These are phyloP conservation scores for Kwoniella sp. DNA, from an alignment of 768 basidiomycete genomes.

Conservation along the genomic window DNA sequence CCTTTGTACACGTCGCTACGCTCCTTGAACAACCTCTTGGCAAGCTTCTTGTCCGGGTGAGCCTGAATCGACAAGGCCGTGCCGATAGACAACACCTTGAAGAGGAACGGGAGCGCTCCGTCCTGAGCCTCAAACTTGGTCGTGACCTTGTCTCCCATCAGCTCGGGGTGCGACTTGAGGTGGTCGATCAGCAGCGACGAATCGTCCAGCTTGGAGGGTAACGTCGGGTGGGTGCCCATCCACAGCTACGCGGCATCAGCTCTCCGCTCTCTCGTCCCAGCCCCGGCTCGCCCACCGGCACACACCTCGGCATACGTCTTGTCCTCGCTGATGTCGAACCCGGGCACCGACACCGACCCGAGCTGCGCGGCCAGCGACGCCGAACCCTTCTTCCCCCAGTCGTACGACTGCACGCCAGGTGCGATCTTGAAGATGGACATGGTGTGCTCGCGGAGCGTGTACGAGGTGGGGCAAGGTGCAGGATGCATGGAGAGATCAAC, in stretches of 20 bases:
- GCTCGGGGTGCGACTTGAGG: conserved; percentile 62
- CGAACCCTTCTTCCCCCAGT: conserved; percentile 85
- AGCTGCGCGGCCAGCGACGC: conserved; percentile 84
- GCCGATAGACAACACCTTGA: conserved; percentile 84
- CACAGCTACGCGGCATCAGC: conserved; percentile 62
- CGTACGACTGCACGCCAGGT: conserved; percentile 83
- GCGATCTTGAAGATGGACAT: conserved; percentile 65
- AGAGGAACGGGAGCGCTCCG: conserved; percentile 81
- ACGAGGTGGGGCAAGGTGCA: too few relatives aligned
- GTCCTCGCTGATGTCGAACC: conserved; percentile 64
- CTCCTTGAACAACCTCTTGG: conserved; percentile 62
- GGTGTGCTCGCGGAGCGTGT: too few relatives aligned
- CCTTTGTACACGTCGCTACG: conserved; percentile 89
- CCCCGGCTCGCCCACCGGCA: neutral
- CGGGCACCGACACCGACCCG: conserved; percentile 60
- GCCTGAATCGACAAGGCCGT: conserved; percentile 88
- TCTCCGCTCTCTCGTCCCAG: too few relatives aligned
- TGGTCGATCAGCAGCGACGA: conserved; percentile 58
- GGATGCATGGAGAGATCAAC: too few relatives aligned
- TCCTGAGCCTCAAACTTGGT: conserved; percentile 56
- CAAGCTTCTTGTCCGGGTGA: conserved; percentile 82
- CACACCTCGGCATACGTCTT: conserved; percentile 89
- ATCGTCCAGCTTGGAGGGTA: conserved; percentile 58
- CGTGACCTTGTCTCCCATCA: conserved; percentile 62
- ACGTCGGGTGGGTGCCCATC: conserved; percentile 94